These are phyloP conservation scores for Leccinum imitatum DNA, from an alignment of 768 basidiomycete genomes.

Conservation along the genomic window DNA sequence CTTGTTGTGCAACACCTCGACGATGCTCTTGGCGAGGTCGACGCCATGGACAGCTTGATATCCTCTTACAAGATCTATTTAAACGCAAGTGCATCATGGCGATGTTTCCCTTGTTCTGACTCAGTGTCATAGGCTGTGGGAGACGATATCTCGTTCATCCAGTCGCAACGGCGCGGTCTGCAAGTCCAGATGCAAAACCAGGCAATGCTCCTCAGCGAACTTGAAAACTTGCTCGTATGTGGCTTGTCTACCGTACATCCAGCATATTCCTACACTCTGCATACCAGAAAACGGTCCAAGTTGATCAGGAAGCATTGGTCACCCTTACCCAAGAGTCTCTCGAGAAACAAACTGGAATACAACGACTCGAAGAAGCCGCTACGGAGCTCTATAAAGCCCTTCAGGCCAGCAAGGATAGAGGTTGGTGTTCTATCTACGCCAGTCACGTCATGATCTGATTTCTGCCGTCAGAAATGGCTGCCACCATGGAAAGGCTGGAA, in stretches of 20 bases:
- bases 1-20: slow-evolving; percentile 87
- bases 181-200: slow-evolving; percentile 99
- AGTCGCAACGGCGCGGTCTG: slow-evolving; percentile 92
- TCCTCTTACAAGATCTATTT: slow-evolving; percentile 96
- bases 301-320: slow-evolving; percentile 71
- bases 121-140: slow-evolving; percentile 67
- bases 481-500: slow-evolving; percentile 87
- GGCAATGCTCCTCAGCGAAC: slow-evolving; percentile 74
- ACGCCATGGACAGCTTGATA: slow-evolving; percentile 85
- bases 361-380: slow-evolving; percentile 77
- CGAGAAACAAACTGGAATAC: slow-evolving; percentile 74
- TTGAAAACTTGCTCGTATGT: slow-evolving; percentile 82
- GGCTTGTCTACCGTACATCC: neutral
- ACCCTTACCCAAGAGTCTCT: slow-evolving; percentile 87
- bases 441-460: slow-evolving; percentile 6
- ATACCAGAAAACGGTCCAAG: slow-evolving; percentile 87
- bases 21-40: slow-evolving; percentile 83
- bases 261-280: neutral
- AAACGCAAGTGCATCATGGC: slow-evolving; percentile 57
- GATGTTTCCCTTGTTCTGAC: slow-evolving; percentile 13
- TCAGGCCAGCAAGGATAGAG: slow-evolving; percentile 85
- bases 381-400: slow-evolving; percentile 93
- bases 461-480: slow-evolving; percentile 77
- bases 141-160: slow-evolving; percentile 95
- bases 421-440: slow-evolving; percentile 36